Conservation (phyloP, 257 asterid genomes). For the Nicotiana sylvestris region DNA sequence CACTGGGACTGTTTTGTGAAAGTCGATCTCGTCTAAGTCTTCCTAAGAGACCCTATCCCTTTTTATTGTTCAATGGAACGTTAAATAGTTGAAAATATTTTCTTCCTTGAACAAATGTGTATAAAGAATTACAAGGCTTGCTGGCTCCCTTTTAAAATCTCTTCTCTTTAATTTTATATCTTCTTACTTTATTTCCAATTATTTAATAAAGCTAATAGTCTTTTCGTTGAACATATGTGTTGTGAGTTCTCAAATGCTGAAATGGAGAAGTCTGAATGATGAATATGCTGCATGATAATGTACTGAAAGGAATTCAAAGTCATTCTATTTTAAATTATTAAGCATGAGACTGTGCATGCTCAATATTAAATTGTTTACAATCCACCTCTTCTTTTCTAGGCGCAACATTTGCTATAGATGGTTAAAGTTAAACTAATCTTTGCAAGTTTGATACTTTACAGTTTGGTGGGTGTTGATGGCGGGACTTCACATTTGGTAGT, state of each 20-base stretch:
- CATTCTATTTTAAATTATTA: not conserved
- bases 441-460: not conserved
- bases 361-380: not conserved
- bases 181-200: not conserved
- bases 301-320: not conserved
- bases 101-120: not conserved
- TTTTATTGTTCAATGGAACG: not conserved
- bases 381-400: not conserved
- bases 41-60: not conserved
- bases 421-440: not conserved
- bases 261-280: not conserved
- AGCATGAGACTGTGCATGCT: not conserved
- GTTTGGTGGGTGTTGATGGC: not conserved
- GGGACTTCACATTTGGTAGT: slow-evolving; percentile 10
- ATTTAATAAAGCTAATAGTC: not conserved
- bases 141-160: not conserved
- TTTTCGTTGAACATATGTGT: not conserved
- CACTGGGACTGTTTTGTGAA: slow-evolving; percentile 7
- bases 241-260: not conserved
- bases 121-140: not conserved
- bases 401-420: not conserved
- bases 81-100: not conserved
- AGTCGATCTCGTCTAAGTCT: not conserved
- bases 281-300: slow-evolving; percentile 3
- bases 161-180: not conserved